A percentile compares a stretch with the other conserved stretches of the same genome.
Evolutionary conservation across 352 stramenopile species (phyloP).

Genomic region (Pythium brachiatum): DNA sequence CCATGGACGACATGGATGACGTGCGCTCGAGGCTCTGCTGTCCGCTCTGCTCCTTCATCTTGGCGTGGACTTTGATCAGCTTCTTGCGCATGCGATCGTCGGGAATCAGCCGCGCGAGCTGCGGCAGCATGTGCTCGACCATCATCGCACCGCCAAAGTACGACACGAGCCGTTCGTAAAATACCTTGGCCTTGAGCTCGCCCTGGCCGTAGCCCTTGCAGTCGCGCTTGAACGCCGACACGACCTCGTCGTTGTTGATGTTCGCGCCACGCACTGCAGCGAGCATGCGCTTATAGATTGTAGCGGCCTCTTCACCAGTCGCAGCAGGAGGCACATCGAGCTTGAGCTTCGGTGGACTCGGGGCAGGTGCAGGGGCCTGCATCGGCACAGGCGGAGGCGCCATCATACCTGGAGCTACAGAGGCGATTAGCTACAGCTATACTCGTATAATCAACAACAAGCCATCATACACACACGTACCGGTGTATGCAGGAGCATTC

Average conservation of each 20-base stretch:
- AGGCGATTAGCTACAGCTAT: background rate
- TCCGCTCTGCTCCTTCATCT: constrained; percentile 19
- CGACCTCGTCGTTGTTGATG: constrained; percentile 65
- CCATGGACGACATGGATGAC: constrained; percentile 21
- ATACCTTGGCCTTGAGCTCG: constrained; percentile 54
- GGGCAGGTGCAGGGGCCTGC: background rate
- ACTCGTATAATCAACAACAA: background rate
- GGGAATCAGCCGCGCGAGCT: constrained; percentile 72
- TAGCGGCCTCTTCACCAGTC: constrained; percentile 60
- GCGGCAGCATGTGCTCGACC: constrained; percentile 78
- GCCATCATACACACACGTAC: constrained; percentile 8
- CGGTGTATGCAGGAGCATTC: constrained; percentile 10
- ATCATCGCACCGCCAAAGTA: constrained; percentile 77
- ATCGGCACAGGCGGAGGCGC: background rate
- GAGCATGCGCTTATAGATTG: constrained; percentile 82
- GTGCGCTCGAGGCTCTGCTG: constrained; percentile 8
- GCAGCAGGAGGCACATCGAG: constrained; percentile 54
- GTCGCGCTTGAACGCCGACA: constrained; percentile 72
- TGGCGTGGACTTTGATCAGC: constrained; percentile 56
- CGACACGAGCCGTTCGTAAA: constrained; percentile 48
- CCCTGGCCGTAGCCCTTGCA: constrained; percentile 76
- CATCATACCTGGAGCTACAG: background rate
- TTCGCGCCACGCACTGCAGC: constrained; percentile 74
- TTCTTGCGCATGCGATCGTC: constrained; percentile 78
- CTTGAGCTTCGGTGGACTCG: constrained; percentile 16